phyloP scores from a whole-genome alignment of 331 rosid species.

The Rosa hybrid region DNA sequence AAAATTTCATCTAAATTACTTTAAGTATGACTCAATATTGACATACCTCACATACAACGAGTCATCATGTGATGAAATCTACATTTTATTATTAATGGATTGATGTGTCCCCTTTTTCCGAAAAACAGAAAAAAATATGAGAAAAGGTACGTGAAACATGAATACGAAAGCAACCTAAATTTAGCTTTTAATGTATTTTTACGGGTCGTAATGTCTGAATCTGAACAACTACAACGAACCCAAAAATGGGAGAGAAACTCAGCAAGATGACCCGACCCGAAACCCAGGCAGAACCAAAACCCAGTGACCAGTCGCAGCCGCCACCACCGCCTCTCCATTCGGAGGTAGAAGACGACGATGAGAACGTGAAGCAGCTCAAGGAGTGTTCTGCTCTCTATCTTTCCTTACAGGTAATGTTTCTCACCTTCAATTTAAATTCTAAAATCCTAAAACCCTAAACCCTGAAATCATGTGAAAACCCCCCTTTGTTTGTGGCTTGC shows the following conservation, averaged over 20 bases:
- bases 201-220: not conserved
- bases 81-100: too few species aligned
- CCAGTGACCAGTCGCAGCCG: not conserved
- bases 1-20: too few species aligned
- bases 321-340: slow-evolving; percentile 38
- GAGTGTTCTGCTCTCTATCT: slow-evolving; percentile 69
- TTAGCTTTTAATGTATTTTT: too few species aligned
- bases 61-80: too few species aligned
- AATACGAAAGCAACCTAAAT: too few species aligned
- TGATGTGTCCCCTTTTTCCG: too few species aligned
- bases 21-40: too few species aligned
- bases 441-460: slow-evolving; percentile 52
- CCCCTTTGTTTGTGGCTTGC: slow-evolving; percentile 15
- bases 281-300: slow-evolving; percentile 1
- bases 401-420: slow-evolving; percentile 56
- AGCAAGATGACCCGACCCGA: slow-evolving; percentile 4
- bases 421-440: not conserved
- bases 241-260: not conserved
- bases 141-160: too few species aligned
- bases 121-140: too few species aligned
- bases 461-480: not conserved
- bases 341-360: slow-evolving; percentile 70
- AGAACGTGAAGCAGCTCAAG: slow-evolving; percentile 69
- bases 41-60: too few species aligned
- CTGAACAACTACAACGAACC: not conserved